phyloP scores from a whole-genome alignment of 108 stramenopile genomes.

The Discostella pseudostelligera region DNA sequence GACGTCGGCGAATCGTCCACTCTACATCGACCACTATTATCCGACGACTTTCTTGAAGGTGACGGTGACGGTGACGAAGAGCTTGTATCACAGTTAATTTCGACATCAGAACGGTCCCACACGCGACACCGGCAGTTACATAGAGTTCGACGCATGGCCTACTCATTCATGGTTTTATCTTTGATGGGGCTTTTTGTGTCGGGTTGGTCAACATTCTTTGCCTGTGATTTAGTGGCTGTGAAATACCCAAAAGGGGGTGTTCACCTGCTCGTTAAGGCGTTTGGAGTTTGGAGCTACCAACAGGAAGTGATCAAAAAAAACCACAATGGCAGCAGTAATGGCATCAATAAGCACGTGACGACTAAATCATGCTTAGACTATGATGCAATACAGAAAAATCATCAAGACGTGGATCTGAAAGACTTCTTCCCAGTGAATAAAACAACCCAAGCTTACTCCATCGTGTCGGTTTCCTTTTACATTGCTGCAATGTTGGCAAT shows the following conservation, averaged over 20 bases:
- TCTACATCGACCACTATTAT: background rate
- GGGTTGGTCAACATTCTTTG: slow-evolving; percentile 11
- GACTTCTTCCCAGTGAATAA: slow-evolving; percentile 26
- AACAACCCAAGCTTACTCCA: slow-evolving; percentile 7
- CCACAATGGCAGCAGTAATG: background rate
- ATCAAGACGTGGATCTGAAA: slow-evolving; percentile 10
- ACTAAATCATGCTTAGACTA: slow-evolving; percentile 11
- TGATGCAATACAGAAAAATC: slow-evolving; percentile 1
- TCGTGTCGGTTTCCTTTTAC: slow-evolving; percentile 12
- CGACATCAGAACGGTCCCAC: slow-evolving; percentile 5
- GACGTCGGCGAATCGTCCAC: background rate
- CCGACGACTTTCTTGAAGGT: slow-evolving; percentile 9
- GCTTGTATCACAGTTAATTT: slow-evolving; percentile 15
- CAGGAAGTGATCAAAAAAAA: background rate
- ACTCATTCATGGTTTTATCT: slow-evolving; percentile 4
- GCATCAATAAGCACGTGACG: background rate
- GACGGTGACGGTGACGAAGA: slow-evolving; percentile 10
- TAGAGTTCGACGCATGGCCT: background rate
- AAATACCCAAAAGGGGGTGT: slow-evolving; percentile 19
- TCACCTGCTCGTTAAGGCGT: slow-evolving; percentile 16
- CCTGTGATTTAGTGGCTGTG: slow-evolving; percentile 25
- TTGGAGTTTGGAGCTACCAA: slow-evolving; percentile 32
- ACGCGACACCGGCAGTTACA: too few relatives aligned
- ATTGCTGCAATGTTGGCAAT: slow-evolving; percentile 19
- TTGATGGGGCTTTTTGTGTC: slow-evolving; percentile 22